Evolutionary conservation across 768 basidiomycete species (phyloP).

Genomic region (Phylloporus sp.): DNA sequence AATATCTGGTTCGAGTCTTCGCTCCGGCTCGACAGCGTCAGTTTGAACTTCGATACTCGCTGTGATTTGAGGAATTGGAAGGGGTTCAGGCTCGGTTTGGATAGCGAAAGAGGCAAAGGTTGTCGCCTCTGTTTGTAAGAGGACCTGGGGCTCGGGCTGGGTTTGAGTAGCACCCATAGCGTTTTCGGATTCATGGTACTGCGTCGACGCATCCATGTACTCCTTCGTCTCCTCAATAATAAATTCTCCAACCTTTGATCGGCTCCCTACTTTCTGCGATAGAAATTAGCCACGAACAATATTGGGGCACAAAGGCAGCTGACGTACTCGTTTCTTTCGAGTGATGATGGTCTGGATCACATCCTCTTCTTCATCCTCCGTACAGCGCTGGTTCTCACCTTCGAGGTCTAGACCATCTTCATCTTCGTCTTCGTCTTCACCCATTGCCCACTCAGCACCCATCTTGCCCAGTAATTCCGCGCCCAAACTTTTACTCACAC

Average conservation of each 20-base stretch:
- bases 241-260: conserved; percentile 44
- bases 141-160: conserved; percentile 49
- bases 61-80: conserved; percentile 27
- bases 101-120: conserved; percentile 23
- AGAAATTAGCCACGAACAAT: conserved; percentile 13
- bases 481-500: conserved; percentile 70
- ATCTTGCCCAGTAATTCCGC: conserved; percentile 67
- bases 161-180: conserved; percentile 54
- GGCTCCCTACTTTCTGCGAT: conserved; percentile 62
- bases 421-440: conserved; percentile 42
- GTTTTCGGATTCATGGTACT: conserved; percentile 61
- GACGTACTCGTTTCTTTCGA: conserved; percentile 66
- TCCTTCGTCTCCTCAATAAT: conserved; percentile 62
- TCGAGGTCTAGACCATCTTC: conserved; percentile 34
- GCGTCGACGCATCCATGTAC: conserved; percentile 70
- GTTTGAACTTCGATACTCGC: conserved; percentile 67
- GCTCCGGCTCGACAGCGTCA: conserved; percentile 37
- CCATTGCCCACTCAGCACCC: conserved; percentile 42
- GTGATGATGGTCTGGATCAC: conserved; percentile 89
- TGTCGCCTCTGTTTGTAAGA: conserved; percentile 52
- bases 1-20: conserved; percentile 31
- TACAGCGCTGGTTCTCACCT: conserved; percentile 46
- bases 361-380: conserved; percentile 60
- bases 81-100: conserved; percentile 39
- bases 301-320: not conserved